These are phyloP conservation scores for Melaleuca alternifolia DNA, from an alignment of 345 rosid species.

Conservation along the genomic window DNA sequence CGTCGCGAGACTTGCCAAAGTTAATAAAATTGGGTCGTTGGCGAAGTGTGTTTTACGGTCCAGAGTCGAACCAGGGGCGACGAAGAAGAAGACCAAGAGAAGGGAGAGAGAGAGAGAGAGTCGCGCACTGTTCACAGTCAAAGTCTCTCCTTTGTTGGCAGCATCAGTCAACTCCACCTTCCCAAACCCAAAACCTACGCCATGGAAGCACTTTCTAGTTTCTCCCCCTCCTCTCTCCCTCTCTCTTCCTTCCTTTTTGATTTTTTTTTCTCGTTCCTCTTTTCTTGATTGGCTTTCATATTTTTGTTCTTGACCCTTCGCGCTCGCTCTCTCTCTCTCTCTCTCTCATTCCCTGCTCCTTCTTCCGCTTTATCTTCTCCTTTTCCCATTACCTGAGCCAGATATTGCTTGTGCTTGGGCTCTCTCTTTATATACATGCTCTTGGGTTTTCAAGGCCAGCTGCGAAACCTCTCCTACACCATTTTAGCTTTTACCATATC, in stretches of 20 bases:
- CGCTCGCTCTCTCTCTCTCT: not conserved
- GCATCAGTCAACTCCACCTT: constrained; percentile 17
- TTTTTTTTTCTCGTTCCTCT: not conserved
- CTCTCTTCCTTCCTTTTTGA: not conserved
- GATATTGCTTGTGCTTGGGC: not conserved
- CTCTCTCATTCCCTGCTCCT: not conserved
- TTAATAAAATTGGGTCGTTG: not conserved
- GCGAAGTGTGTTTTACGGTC: not conserved
- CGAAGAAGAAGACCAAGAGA: not conserved
- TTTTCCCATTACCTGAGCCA: not conserved
- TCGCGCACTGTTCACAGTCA: not conserved
- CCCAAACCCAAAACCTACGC: constrained; percentile 13
- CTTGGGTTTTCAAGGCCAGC: not conserved
- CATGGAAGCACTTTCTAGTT: not conserved
- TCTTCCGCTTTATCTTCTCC: not conserved
- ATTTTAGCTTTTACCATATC: not conserved
- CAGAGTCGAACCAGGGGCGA: not conserved
- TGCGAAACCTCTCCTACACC: not conserved
- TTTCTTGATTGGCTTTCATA: not conserved
- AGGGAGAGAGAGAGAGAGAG: not conserved
- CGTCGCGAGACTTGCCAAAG: not conserved
- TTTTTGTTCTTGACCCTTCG: not conserved
- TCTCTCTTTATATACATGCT: not conserved
- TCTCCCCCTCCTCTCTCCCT: not conserved
- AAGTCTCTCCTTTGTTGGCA: not conserved